A percentile compares a stretch with the other conserved stretches of the same genome.
These are phyloP conservation scores for Phytophthora niederhauseri DNA, from an alignment of 352 stramenopile genomes.

Conservation along the genomic window DNA sequence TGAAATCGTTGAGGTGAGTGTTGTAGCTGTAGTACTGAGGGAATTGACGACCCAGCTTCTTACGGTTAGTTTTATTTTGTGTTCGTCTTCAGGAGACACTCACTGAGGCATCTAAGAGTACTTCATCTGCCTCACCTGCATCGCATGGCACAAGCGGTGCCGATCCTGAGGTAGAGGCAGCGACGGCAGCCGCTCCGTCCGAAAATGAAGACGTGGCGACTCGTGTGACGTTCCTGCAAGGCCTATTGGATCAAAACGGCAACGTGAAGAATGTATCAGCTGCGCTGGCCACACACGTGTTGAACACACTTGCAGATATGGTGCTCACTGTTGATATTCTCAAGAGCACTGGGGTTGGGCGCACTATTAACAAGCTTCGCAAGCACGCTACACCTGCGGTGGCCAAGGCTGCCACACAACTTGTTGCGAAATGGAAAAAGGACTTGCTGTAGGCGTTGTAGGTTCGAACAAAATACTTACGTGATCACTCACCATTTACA, in stretches of 20 bases:
- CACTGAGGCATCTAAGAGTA: not conserved
- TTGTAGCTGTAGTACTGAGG: not conserved
- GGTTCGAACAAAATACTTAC: conserved; percentile 13
- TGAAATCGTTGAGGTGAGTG: conserved; percentile 26
- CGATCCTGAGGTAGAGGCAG: conserved; percentile 30
- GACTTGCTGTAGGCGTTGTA: conserved; percentile 61
- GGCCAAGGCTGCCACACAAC: conserved; percentile 62
- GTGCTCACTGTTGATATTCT: conserved; percentile 84
- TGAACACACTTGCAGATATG: conserved; percentile 70
- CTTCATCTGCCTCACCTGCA: not conserved
- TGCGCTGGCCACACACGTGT: conserved; percentile 70
- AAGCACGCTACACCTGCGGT: conserved; percentile 75
- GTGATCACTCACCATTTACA: conserved; percentile 5
- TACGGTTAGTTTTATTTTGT: not conserved
- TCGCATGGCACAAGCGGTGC: not conserved
- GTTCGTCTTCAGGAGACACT: conserved; percentile 13
- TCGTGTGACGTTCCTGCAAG: conserved; percentile 72
- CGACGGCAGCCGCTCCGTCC: conserved; percentile 20
- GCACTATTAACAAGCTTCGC: conserved; percentile 88
- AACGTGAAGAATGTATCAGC: conserved; percentile 78
- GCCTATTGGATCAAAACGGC: conserved; percentile 73
- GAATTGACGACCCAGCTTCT: not conserved
- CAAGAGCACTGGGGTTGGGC: conserved; percentile 80
- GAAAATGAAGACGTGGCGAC: conserved; percentile 64
- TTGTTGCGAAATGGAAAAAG: conserved; percentile 90